A percentile compares a stretch with the other conserved stretches of the same genome.
Evolutionary conservation across 2,329 filamentous ascomycete genomes (phyloP).

Genomic region (Septoria linicola): DNA sequence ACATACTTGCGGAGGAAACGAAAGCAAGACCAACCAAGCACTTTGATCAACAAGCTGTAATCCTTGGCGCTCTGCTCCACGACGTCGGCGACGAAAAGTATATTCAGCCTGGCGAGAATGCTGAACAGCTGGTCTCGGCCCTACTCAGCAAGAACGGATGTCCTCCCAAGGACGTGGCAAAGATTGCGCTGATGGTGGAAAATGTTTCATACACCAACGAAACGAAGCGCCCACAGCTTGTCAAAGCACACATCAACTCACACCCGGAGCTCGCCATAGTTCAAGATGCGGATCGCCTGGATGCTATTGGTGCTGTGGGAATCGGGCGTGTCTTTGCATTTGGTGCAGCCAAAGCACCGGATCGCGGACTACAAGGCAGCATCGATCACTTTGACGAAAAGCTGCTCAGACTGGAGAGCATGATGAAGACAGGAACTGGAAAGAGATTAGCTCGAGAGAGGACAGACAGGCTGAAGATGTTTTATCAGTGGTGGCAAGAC

Average conservation of each 20-base stretch:
- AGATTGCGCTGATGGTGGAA: slow-evolving; percentile 69
- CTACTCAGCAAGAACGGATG: slow-evolving; percentile 60
- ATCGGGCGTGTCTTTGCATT: slow-evolving; percentile 77
- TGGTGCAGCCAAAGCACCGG: slow-evolving; percentile 60
- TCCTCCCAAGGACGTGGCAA: slow-evolving; percentile 57
- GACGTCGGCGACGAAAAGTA: slow-evolving; percentile 90
- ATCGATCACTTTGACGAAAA: slow-evolving; percentile 78
- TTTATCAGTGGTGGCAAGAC: slow-evolving; percentile 56
- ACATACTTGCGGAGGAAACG: slow-evolving; percentile 54
- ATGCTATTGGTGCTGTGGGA: slow-evolving; percentile 84
- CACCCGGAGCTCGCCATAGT: slow-evolving; percentile 79
- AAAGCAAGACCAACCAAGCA: slow-evolving; percentile 27
- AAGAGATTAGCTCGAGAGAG: slow-evolving; percentile 50
- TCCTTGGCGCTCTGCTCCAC: slow-evolving; percentile 61
- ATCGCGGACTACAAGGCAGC: slow-evolving; percentile 59
- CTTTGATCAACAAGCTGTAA: slow-evolving; percentile 32
- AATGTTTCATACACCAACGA: slow-evolving; percentile 79
- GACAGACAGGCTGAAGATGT: slow-evolving; percentile 50
- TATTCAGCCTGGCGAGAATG: slow-evolving; percentile 49
- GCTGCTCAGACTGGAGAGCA: slow-evolving; percentile 61
- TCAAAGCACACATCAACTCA: slow-evolving; percentile 59
- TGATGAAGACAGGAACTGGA: slow-evolving; percentile 61
- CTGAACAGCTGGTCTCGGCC: slow-evolving; percentile 57
- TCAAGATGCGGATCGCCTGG: slow-evolving; percentile 89
- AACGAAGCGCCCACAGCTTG: slow-evolving; percentile 59